A percentile compares a stretch with the other conserved stretches of the same genome.
These are phyloP conservation scores for Cutaneotrichosporon dermatis DNA, from an alignment of 1,284 basidiomycete species.

Conservation along the genomic window DNA sequence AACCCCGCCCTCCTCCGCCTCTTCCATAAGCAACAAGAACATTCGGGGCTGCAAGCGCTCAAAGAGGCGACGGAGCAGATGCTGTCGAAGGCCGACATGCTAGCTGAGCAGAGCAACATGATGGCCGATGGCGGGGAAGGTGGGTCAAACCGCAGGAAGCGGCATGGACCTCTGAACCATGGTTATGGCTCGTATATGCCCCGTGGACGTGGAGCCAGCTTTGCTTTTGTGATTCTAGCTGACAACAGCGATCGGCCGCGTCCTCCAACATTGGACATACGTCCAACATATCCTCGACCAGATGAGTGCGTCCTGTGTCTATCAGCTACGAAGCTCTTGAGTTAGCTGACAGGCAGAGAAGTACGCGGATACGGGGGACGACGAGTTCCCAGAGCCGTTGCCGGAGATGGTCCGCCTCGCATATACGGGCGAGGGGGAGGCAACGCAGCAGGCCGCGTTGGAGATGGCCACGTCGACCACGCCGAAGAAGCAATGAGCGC, in stretches of 20 bases:
- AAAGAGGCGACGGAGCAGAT: conserved; percentile 38
- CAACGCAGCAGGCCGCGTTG: neutral
- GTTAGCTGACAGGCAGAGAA: conserved; percentile 1
- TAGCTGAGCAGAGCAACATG: conserved; percentile 45
- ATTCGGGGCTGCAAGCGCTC: conserved; percentile 45
- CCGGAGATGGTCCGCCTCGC: conserved; percentile 38
- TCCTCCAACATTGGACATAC: conserved; percentile 47
- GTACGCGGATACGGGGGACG: conserved; percentile 2
- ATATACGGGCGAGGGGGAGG: conserved; percentile 13
- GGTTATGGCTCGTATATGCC: too few relatives aligned
- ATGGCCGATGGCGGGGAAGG: conserved; percentile 51
- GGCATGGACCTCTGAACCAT: too few relatives aligned
- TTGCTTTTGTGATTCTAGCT: neutral
- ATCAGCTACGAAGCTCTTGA: neutral
- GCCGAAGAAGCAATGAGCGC: neutral
- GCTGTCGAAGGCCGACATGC: conserved; percentile 38
- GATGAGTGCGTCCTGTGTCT: neutral
- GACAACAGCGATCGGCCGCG: conserved; percentile 39
- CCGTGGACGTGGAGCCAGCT: too few relatives aligned
- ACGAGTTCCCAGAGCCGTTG: conserved; percentile 30
- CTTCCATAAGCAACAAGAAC: conserved; percentile 48
- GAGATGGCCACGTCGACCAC: neutral
- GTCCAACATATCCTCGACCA: conserved; percentile 26
- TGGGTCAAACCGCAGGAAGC: conserved; percentile 20
- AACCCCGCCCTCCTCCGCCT: conserved; percentile 33